Evolutionary conservation across 106 monocot genomes (phyloP), one percentile per base, ranked within the genome.

Genomic region (Narthecium ossifragum): DNA sequence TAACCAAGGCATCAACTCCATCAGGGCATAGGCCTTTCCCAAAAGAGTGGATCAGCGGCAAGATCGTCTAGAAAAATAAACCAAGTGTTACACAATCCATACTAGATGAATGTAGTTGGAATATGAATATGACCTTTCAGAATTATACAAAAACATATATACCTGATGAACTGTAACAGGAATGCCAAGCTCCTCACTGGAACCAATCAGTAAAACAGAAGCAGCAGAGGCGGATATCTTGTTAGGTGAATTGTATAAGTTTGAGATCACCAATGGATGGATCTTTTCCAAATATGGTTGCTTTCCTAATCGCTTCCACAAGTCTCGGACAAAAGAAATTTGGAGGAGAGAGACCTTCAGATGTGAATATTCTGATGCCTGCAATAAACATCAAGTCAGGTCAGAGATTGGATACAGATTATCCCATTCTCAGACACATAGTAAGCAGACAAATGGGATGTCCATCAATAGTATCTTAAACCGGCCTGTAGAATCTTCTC

Each of bases 401-500:
- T 33, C 21, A 55, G 3, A 59, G 30, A 55, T 63, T 53, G 55
- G 58, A 57, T 36, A 60, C 22, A 30, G 1, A 26, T 11, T 26
- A 14, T 30, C 48, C 26, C 51, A 28, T 18, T 63, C 23, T 32
- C 51, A 37, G 34, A 46, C 33, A 17, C 21, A 26, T 3, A 31
- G 39, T 40, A 39, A 37, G 43, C 27, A 53, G 40, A 51, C 57
- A 29, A 24, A 64, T 46, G 34, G 4, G 9, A 75, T 51, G 52
- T 26, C 23, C 36, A 58, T 24, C 4, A 39, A 69, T 24, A 22
- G 53, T 63, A 61, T 34, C 13, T 6, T 61, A 17, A 72, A 75
- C 78, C 46, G 29, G 70, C 98, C 87, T 98, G 98, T 81, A 98
- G 73, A 75, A 91, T 98, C 51, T 84, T 98, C 74, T 91, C 91